phyloP scores from a whole-genome alignment of 2,329 filamentous ascomycete species.

The Ramichloridium luteum region DNA sequence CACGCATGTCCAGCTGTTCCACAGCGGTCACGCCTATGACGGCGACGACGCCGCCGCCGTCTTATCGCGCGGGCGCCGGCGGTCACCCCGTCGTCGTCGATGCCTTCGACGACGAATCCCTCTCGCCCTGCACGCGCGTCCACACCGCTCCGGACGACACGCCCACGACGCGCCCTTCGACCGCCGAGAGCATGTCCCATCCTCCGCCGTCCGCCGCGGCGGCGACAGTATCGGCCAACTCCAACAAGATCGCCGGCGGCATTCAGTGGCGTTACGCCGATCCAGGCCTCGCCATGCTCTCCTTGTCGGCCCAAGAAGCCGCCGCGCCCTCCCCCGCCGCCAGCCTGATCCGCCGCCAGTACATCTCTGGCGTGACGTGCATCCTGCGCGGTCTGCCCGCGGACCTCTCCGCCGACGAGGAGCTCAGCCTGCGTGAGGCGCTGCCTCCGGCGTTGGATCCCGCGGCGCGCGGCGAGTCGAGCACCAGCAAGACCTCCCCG shows the following conservation, averaged over 20 bases:
- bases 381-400: constrained; percentile 50
- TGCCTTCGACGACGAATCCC: constrained; percentile 4
- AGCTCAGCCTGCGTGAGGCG: constrained; percentile 39
- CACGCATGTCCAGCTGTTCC: constrained; percentile 2
- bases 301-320: constrained; percentile 35
- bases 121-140: constrained; percentile 8
- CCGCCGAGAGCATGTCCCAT: constrained; percentile 11
- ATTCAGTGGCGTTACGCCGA: constrained; percentile 42
- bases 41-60: constrained; percentile 28
- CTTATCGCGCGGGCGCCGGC: constrained; percentile 10
- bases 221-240: no score
- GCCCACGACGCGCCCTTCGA: constrained; percentile 12
- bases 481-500: constrained; percentile 12
- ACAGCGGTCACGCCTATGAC: constrained; percentile 15
- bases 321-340: constrained; percentile 19
- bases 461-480: neutral
- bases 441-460: constrained; percentile 28
- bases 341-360: constrained; percentile 49
- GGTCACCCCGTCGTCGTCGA: constrained; percentile 4
- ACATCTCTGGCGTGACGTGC: constrained; percentile 52
- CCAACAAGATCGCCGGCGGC: constrained; percentile 18
- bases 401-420: constrained; percentile 45
- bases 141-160: constrained; percentile 4
- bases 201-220: no score
- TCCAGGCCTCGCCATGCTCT: constrained; percentile 38